Conservation (phyloP, 176 grass and related monocot genomes). For the Oropetium thomaeum region DNA sequence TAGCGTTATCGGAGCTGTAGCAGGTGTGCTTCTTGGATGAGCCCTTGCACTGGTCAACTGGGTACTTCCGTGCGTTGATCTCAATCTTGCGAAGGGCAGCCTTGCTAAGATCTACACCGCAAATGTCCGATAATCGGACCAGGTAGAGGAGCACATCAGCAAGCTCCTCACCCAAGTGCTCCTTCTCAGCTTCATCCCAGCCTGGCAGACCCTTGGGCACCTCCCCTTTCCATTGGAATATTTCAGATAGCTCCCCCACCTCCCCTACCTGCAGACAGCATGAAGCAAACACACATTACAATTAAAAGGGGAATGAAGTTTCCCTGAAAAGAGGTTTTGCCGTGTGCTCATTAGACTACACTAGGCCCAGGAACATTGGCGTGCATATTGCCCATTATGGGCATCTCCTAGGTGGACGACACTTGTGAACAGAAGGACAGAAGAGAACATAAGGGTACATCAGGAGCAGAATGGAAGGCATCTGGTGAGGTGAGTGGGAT, state of each 20-base stretch:
- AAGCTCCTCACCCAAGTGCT: slow-evolving; percentile 87
- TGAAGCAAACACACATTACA: neutral
- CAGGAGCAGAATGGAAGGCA: slow-evolving; percentile 17
- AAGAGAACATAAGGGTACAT: slow-evolving; percentile 22
- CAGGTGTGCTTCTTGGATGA: slow-evolving; percentile 70
- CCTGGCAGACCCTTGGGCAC: slow-evolving; percentile 82
- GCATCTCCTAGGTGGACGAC: slow-evolving; percentile 34
- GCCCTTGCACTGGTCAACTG: slow-evolving; percentile 63
- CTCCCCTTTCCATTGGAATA: slow-evolving; percentile 97
- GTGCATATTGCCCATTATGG: slow-evolving; percentile 14
- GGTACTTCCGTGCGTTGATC: slow-evolving; percentile 82
- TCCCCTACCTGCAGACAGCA: slow-evolving; percentile 69
- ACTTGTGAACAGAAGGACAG: slow-evolving; percentile 22
- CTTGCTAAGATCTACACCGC: slow-evolving; percentile 68
- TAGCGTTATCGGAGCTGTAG: slow-evolving; percentile 25
- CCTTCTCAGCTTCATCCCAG: slow-evolving; percentile 72
- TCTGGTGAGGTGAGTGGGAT: slow-evolving; percentile 15
- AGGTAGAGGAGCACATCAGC: slow-evolving; percentile 90
- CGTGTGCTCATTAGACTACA: neutral
- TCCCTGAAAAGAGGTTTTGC: neutral
- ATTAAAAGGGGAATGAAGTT: neutral
- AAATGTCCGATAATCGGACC: slow-evolving; percentile 79
- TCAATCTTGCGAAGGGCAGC: slow-evolving; percentile 75
- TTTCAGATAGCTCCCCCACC: slow-evolving; percentile 89
- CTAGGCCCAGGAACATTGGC: neutral